Percentiles rank a stretch among this genome's conserved stretches.
Conservation (phyloP, 208 protist species). For the Phytomonas sp. region DNA sequence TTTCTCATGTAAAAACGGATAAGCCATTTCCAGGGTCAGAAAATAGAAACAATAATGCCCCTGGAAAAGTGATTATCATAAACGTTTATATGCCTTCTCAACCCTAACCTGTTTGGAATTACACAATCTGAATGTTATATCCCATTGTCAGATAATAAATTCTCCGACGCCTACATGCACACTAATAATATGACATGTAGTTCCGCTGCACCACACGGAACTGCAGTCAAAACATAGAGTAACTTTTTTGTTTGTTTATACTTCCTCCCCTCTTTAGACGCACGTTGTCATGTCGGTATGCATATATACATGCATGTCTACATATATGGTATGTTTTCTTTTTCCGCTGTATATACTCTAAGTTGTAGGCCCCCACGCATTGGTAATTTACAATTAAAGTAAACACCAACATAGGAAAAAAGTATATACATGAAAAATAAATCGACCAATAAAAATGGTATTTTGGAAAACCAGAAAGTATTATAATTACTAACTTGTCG, state of each 20-base stretch:
- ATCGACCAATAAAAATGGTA: background rate
- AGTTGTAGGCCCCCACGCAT: background rate
- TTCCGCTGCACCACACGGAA: background rate
- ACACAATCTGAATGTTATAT: background rate
- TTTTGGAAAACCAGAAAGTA: background rate
- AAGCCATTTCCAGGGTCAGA: background rate
- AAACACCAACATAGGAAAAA: background rate
- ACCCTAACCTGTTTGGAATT: background rate
- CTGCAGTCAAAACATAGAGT: constrained; percentile 1
- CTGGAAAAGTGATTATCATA: background rate
- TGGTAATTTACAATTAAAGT: background rate
- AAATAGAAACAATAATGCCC: background rate
- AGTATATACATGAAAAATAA: background rate
- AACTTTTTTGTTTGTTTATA: constrained; percentile 1
- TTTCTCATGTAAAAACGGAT: background rate
- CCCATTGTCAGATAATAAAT: background rate
- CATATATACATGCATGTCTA: background rate
- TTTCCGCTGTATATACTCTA: background rate
- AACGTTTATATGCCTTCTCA: background rate
- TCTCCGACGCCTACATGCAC: background rate
- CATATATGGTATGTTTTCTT: background rate
- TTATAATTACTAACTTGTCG: background rate
- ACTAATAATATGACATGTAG: constrained; percentile 1
- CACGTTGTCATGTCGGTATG: background rate
- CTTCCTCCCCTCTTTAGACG: background rate